Evolutionary conservation across 2,329 filamentous ascomycete species (phyloP).

Genomic region (Trichoderma sp.): DNA sequence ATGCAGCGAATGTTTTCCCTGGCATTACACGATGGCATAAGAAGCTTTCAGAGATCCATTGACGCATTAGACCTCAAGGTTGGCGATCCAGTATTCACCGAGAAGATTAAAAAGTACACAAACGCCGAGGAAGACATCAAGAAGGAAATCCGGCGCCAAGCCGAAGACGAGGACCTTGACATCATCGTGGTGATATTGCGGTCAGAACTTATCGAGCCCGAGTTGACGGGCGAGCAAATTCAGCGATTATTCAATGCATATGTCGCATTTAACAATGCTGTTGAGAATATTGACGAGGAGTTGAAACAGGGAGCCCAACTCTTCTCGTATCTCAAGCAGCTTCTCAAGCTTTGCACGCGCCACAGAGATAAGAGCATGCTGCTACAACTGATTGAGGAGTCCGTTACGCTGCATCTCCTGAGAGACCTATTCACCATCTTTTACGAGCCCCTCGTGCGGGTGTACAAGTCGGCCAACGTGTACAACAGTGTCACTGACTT

Average conservation of each 20-base stretch:
- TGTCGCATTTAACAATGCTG: slow-evolving; percentile 87
- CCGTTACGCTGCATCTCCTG: slow-evolving; percentile 94
- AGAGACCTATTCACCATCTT: slow-evolving; percentile 97
- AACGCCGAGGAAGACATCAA: slow-evolving; percentile 74
- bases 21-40: slow-evolving; percentile 86
- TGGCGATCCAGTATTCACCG: slow-evolving; percentile 72
- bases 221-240: slow-evolving; percentile 71
- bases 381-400: slow-evolving; percentile 91
- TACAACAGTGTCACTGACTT: slow-evolving; percentile 98
- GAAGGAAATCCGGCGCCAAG: slow-evolving; percentile 68
- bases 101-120: slow-evolving; percentile 78
- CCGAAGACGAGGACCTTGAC: slow-evolving; percentile 71
- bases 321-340: slow-evolving; percentile 91
- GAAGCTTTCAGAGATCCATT: slow-evolving; percentile 80
- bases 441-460: slow-evolving; percentile 92
- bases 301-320: slow-evolving; percentile 85
- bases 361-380: slow-evolving; percentile 97
- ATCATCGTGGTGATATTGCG: slow-evolving; percentile 80
- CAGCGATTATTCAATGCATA: slow-evolving; percentile 89
- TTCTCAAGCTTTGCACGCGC: slow-evolving; percentile 85
- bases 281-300: slow-evolving; percentile 86
- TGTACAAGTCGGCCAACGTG: slow-evolving; percentile 98
- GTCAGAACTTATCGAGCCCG: slow-evolving; percentile 70
- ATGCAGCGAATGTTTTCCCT: slow-evolving; percentile 93
- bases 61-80: slow-evolving; percentile 74